A percentile compares a stretch with the other conserved stretches of the same genome.
These are phyloP conservation scores for Aspergillus indologenus DNA, from an alignment of 495 filamentous ascomycete genomes.

Conservation along the genomic window DNA sequence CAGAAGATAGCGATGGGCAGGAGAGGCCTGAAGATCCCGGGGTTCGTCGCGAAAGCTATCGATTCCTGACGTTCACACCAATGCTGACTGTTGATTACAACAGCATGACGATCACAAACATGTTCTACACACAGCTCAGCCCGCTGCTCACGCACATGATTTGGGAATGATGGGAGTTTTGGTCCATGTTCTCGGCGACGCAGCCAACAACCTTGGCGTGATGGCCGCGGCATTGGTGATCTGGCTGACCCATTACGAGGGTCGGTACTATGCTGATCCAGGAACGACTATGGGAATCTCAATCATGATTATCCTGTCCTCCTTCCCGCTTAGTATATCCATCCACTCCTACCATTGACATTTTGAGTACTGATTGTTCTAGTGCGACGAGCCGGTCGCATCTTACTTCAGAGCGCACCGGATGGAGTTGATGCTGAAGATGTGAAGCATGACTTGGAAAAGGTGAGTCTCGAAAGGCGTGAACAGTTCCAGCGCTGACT, in stretches of 20 bases:
- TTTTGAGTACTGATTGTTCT: not conserved
- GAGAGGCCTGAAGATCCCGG: constrained; percentile 2
- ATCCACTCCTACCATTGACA: too few species aligned
- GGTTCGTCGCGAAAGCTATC: not conserved
- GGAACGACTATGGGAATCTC: constrained; percentile 44
- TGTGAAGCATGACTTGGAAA: constrained; percentile 64
- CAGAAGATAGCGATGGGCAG: not conserved
- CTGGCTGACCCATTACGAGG: constrained; percentile 35
- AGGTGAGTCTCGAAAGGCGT: constrained; percentile 11
- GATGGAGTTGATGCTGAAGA: constrained; percentile 68
- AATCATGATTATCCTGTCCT: constrained; percentile 41
- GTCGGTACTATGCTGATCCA: constrained; percentile 46
- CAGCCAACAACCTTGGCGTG: constrained; percentile 46
- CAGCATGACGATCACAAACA: constrained; percentile 59
- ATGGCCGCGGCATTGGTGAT: constrained; percentile 43
- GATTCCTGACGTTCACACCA: not conserved
- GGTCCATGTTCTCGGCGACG: constrained; percentile 46
- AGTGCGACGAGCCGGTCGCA: constrained; percentile 41
- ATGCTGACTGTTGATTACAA: constrained; percentile 20
- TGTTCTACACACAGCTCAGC: constrained; percentile 18
- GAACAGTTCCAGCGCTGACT: not conserved
- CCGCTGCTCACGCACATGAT: constrained; percentile 22
- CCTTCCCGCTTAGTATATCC: constrained; percentile 35
- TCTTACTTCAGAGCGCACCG: constrained; percentile 79
- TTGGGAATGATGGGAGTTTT: constrained; percentile 47